These are phyloP conservation scores for Lentinula sp. DNA, from an alignment of 768 basidiomycete species.

Conservation along the genomic window DNA sequence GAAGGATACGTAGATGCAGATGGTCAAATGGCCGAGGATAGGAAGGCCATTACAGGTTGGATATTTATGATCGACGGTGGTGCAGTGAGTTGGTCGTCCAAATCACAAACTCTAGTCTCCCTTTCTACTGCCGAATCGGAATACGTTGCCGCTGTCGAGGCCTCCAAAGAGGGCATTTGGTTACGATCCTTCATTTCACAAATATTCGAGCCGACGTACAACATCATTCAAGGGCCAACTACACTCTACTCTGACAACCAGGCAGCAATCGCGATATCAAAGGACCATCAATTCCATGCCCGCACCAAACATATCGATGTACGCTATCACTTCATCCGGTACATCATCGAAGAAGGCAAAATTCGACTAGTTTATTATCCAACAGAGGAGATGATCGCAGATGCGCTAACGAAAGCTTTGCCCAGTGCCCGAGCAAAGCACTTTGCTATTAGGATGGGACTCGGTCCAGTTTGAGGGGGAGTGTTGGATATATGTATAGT, in stretches of 20 bases:
- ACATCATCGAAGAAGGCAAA: constrained; percentile 11
- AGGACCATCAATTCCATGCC: constrained; percentile 17
- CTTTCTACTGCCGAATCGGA: constrained; percentile 11
- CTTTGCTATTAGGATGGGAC: not conserved
- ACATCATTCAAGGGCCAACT: not conserved
- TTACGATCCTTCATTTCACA: constrained; percentile 5
- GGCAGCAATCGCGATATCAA: constrained; percentile 4
- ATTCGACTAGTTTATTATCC: constrained; percentile 19
- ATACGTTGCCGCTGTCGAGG: constrained; percentile 11
- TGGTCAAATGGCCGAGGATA: constrained; percentile 7
- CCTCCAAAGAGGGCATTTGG: constrained; percentile 11
- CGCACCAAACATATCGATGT: constrained; percentile 25
- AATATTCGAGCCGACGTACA: constrained; percentile 2
- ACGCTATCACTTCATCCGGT: constrained; percentile 22
- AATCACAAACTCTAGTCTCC: constrained; percentile 1
- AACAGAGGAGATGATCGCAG: constrained; percentile 21
- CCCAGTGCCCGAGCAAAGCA: not conserved
- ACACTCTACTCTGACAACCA: constrained; percentile 1
- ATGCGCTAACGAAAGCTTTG: constrained; percentile 26
- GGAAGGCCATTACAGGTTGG: constrained; percentile 7
- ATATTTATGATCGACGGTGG: constrained; percentile 12
- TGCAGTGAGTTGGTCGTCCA: constrained; percentile 5
- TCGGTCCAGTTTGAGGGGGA: constrained; percentile 2
- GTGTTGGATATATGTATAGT: not conserved
- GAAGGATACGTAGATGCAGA: constrained; percentile 7